Percentiles rank a stretch among this genome's conserved stretches.
Conservation (phyloP, 2,329 filamentous ascomycete species). For the Penicillium sp. region DNA sequence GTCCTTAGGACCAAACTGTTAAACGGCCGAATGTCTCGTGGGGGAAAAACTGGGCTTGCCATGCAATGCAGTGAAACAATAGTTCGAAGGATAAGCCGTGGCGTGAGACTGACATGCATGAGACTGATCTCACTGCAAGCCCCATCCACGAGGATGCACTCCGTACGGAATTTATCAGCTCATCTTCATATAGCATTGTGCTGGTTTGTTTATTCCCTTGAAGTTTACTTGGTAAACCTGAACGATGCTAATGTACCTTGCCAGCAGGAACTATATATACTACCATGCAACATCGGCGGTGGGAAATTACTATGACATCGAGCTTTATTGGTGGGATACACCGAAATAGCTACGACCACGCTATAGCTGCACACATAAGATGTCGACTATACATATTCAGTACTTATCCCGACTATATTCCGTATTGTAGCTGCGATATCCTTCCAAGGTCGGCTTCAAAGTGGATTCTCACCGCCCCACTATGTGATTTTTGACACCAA, state of each 20-base stretch:
- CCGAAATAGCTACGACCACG: neutral
- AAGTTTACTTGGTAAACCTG: neutral
- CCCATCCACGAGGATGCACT: neutral
- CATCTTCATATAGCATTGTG: neutral
- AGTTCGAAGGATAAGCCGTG: neutral
- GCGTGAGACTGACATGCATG: neutral
- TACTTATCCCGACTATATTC: neutral
- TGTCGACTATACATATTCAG: neutral
- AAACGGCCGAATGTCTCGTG: neutral
- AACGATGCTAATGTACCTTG: neutral
- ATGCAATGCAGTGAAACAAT: slow-evolving; percentile 1
- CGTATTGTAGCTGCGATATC: neutral
- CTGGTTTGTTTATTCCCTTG: too few relatives aligned
- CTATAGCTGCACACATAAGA: neutral
- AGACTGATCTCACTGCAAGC: neutral
- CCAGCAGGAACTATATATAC: neutral
- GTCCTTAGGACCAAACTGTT: too few relatives aligned
- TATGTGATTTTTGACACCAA: slow-evolving; percentile 1
- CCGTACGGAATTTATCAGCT: neutral
- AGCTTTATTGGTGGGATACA: neutral
- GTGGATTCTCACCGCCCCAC: slow-evolving; percentile 11
- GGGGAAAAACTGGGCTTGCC: neutral
- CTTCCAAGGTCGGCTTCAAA: neutral
- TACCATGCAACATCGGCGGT: neutral
- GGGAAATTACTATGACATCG: neutral